Percentiles rank a stretch among this genome's conserved stretches.
phyloP scores from a whole-genome alignment of 306 rosid species.

The Prinsepia uniflora region DNA sequence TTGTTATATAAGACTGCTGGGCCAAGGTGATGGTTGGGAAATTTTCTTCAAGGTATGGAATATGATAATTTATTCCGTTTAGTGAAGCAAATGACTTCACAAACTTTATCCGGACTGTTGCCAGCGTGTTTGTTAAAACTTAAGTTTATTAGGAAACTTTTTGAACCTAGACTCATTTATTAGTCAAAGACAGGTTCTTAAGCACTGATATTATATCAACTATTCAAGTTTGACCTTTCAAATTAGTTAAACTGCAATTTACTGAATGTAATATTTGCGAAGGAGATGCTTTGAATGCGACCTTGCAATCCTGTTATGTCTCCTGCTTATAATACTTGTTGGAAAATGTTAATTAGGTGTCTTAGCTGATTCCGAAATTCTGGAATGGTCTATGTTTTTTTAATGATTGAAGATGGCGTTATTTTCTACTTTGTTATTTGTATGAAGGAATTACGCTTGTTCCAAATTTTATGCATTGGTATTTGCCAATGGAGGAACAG shows the following conservation, averaged over 20 bases:
- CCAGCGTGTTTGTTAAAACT: background rate
- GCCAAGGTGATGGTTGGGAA: constrained; percentile 65
- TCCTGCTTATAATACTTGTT: background rate
- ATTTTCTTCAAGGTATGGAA: constrained; percentile 66
- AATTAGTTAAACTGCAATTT: background rate
- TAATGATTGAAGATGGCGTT: background rate
- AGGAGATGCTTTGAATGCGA: background rate
- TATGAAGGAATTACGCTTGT: background rate
- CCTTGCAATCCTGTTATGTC: background rate
- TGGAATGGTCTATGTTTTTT: background rate
- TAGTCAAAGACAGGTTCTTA: background rate
- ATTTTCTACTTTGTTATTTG: background rate
- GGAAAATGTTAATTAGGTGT: background rate
- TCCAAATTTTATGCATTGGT: background rate
- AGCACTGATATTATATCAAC: background rate
- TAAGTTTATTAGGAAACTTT: background rate
- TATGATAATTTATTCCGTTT: background rate
- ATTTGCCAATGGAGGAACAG: too few species aligned
- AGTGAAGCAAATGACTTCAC: background rate
- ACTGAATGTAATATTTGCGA: background rate
- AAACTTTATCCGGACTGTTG: background rate
- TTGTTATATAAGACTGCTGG: constrained; percentile 40
- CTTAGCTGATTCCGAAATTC: background rate
- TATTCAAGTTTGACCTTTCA: background rate
- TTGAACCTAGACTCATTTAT: background rate